Evolutionary conservation across 306 rosid genomes (phyloP).

Genomic region (Chamaecrista fasciculata): DNA sequence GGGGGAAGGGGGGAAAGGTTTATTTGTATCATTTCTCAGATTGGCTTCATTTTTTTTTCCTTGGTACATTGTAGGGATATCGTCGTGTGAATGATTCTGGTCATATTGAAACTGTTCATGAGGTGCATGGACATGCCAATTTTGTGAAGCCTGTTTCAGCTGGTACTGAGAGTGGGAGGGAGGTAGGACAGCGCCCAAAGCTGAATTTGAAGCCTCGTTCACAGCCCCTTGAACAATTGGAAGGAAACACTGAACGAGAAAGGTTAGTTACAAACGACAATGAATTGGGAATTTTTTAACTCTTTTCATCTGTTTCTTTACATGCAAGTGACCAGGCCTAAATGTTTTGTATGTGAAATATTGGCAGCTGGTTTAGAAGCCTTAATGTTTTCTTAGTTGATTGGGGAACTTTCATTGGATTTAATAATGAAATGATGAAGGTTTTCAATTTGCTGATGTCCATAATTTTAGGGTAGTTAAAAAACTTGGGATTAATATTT

Average conservation of each 20-base stretch:
- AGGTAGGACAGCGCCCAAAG: constrained; percentile 70
- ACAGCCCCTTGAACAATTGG: constrained; percentile 58
- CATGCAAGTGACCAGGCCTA: neutral
- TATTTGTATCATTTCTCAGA: constrained; percentile 4
- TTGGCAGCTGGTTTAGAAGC: constrained; percentile 8
- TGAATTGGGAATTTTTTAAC: constrained; percentile 15
- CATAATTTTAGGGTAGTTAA: neutral
- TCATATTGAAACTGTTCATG: constrained; percentile 49
- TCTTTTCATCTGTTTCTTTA: neutral
- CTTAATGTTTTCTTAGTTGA: neutral
- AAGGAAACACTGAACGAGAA: constrained; percentile 58
- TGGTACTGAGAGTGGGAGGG: constrained; percentile 61
- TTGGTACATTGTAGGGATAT: constrained; percentile 45
- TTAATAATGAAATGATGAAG: neutral
- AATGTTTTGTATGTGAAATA: constrained; percentile 10
- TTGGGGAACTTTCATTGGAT: neutral
- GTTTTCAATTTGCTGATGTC: neutral
- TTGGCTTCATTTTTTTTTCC: constrained; percentile 27
- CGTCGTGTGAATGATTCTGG: constrained; percentile 41
- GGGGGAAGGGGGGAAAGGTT: neutral
- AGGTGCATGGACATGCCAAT: constrained; percentile 46
- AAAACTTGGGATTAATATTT: neutral
- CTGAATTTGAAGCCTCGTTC: constrained; percentile 86
- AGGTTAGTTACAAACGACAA: constrained; percentile 50
- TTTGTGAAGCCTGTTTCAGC: constrained; percentile 51